Base-by-base conservation (phyloP, 2,329 filamentous ascomycete species). In the Neocatenulostroma microsporum region DNA sequence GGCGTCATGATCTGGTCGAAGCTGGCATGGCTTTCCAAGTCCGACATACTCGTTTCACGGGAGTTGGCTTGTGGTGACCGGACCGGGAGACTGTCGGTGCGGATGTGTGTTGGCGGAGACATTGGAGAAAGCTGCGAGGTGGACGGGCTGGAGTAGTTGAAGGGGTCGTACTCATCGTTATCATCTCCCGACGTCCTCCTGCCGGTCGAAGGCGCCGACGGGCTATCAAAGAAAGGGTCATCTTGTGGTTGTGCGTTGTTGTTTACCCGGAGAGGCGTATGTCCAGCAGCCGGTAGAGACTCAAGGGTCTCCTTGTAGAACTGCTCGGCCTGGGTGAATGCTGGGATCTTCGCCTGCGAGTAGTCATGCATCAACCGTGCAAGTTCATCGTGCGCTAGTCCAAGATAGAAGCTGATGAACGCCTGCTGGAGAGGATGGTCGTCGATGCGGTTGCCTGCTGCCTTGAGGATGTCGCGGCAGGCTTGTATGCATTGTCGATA, bases 381-480 rank as follows among this genome's bases (percentile, higher is more conserved):
- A n/a, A 70, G 56, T 3, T 59, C 58, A 39, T 72, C 68, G 40
- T 67, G 63, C 18, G 59, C 65, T 8, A 67, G 53, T 3, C 62
- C 69, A 8, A 58, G 56, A 50, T 71, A 70, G 49, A 70, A 69
- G 40, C 59, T 57, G 25, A 71, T 56, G 45, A 63, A 70, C 4
- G 46, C 34, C 10, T 48, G 40, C 11, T 48, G 49, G 25, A 56
- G 34, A 2, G 49, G 49, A 2, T 34, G n/a, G 9, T 37, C 31
- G 15, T 43, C 18, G 17, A 37, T 34, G 28, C 20, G 29, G 6
- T 31, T 18, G 23, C 31, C 28, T 13, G 24, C 27, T 7, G 41
- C 31, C 28, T 41, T 40, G 14, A 57, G 44, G n/a, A 51, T 13
- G 15, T 50, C 41, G 39, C 47, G 47, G 39, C 57, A 55, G 30